Evolutionary conservation across 352 stramenopile species (phyloP).

Genomic region (Thraustotheca clavata): DNA sequence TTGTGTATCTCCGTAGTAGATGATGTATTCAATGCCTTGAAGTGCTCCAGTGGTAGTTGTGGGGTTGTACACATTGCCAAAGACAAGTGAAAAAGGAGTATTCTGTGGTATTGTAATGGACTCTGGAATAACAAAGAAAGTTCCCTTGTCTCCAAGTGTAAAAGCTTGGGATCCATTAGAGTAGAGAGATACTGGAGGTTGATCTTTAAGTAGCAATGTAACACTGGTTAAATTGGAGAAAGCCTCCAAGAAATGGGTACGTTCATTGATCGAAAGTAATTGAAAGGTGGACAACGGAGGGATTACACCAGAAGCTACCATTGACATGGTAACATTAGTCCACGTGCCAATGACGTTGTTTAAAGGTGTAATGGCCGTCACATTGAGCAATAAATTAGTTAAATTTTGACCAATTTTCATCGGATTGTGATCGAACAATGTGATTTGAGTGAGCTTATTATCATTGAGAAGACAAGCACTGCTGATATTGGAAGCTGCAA

Average conservation of each 20-base stretch:
- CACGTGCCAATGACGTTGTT: background rate
- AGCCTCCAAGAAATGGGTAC: background rate
- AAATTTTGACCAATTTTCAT: background rate
- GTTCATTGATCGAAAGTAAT: background rate
- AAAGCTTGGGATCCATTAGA: background rate
- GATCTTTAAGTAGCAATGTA: background rate
- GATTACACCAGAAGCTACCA: background rate
- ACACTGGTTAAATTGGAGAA: background rate
- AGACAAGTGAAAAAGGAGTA: background rate
- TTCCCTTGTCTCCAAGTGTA: background rate
- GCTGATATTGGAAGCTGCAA: slow-evolving; percentile 3
- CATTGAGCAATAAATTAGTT: background rate
- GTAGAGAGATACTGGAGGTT: no score
- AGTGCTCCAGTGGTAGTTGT: background rate
- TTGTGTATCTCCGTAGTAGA: background rate
- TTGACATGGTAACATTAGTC: background rate
- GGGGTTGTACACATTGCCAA: slow-evolving; percentile 6
- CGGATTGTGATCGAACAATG: background rate
- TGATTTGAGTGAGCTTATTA: background rate
- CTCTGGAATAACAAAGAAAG: background rate
- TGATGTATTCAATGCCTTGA: background rate
- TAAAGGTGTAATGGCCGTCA: background rate
- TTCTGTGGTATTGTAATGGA: background rate
- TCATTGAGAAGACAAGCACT: background rate
- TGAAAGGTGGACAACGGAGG: background rate